These are phyloP conservation scores for Plasmodium gonderi DNA, from an alignment of 169 alveolate species.

Conservation along the genomic window DNA sequence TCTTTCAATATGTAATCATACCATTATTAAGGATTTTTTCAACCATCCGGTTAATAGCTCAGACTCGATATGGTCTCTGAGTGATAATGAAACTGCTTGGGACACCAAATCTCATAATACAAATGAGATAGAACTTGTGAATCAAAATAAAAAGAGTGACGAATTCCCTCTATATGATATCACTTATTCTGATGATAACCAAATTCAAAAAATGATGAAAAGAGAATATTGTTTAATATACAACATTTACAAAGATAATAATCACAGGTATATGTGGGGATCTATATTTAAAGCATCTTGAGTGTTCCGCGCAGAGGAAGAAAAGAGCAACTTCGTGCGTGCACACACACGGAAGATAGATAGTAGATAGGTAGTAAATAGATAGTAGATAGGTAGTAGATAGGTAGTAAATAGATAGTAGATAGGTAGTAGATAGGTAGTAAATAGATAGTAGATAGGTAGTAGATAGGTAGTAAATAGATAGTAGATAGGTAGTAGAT, in stretches of 20 bases:
- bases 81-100: not conserved
- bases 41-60: constrained; percentile 35
- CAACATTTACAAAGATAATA: constrained; percentile 69
- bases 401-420: too few species aligned
- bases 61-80: constrained; percentile 66
- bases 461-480: too few species aligned
- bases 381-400: not conserved
- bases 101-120: not conserved
- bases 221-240: constrained; percentile 26
- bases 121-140: not conserved
- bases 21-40: constrained; percentile 62
- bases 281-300: constrained; percentile 65
- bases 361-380: not conserved
- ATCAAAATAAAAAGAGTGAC: not conserved
- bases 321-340: too few species aligned
- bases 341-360: not conserved
- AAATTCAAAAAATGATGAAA: constrained; percentile 24
- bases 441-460: too few species aligned
- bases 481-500: too few species aligned
- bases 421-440: too few species aligned
- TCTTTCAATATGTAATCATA: constrained; percentile 19
- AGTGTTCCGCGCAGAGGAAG: not conserved
- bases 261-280: constrained; percentile 76
- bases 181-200: constrained; percentile 11
- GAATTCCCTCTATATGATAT: constrained; percentile 48